Conservation (phyloP, 306 rosid species). For the Echinosophora koreensis region DNA sequence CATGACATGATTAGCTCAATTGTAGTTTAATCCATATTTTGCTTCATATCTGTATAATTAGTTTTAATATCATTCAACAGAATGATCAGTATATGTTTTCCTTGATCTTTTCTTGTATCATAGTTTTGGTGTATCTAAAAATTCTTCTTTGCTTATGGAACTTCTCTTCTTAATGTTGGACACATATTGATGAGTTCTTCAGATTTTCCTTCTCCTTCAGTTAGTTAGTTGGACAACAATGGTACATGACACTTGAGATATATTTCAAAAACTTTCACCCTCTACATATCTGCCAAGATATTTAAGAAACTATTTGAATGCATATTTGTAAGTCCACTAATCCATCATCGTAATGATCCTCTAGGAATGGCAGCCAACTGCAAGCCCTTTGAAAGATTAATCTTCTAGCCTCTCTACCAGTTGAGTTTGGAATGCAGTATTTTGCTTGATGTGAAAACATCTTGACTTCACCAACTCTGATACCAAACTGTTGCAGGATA, state of each 20-base stretch:
- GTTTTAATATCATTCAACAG: conserved; percentile 19
- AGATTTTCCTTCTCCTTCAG: background rate
- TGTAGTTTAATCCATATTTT: conserved; percentile 37
- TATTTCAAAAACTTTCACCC: conserved; percentile 20
- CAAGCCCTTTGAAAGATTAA: conserved; percentile 24
- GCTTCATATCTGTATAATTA: conserved; percentile 26
- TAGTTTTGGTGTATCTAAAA: conserved; percentile 30
- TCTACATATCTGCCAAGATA: conserved; percentile 26
- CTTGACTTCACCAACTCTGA: background rate
- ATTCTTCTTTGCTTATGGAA: conserved; percentile 6
- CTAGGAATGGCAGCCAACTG: conserved; percentile 13
- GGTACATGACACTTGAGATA: conserved; percentile 21
- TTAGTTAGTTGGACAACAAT: background rate
- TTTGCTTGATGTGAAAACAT: conserved; percentile 8
- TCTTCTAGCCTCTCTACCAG: conserved; percentile 11
- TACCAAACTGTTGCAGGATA: background rate
- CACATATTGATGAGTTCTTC: background rate
- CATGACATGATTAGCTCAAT: conserved; percentile 30
- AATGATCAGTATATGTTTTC: conserved; percentile 22
- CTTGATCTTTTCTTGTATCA: conserved; percentile 26
- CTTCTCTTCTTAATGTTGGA: conserved; percentile 1
- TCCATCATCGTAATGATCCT: conserved; percentile 11
- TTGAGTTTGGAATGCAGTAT: background rate
- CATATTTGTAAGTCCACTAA: background rate
- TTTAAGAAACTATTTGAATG: conserved; percentile 24